A percentile compares a stretch with the other conserved stretches of the same genome.
phyloP scores from a whole-genome alignment of 2,329 filamentous ascomycete species.

The Diaporthe helianthi region DNA sequence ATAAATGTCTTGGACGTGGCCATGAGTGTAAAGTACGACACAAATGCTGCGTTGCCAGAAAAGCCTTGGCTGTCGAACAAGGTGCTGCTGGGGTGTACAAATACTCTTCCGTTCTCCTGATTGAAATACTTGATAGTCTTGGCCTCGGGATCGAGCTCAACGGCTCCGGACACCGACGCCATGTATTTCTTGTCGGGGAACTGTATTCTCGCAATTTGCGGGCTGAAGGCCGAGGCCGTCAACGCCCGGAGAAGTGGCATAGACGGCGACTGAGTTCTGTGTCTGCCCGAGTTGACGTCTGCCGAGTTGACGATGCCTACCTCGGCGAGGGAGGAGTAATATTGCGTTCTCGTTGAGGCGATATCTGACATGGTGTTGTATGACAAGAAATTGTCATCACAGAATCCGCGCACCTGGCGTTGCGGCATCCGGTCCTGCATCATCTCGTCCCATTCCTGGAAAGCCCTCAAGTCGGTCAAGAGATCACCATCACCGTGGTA shows the following conservation, averaged over 20 bases:
- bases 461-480: slow-evolving; percentile 84
- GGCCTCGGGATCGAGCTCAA: slow-evolving; percentile 92
- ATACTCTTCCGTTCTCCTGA: slow-evolving; percentile 84
- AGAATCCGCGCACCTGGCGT: slow-evolving; percentile 76
- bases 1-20: slow-evolving; percentile 92
- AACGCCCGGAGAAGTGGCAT: slow-evolving; percentile 69
- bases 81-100: slow-evolving; percentile 88
- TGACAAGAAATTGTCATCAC: slow-evolving; percentile 84
- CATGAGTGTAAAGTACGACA: slow-evolving; percentile 93
- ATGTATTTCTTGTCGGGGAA: slow-evolving; percentile 97
- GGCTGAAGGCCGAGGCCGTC: slow-evolving; percentile 76
- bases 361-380: slow-evolving; percentile 88
- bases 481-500: slow-evolving; percentile 83
- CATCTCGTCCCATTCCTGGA: slow-evolving; percentile 80
- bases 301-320: slow-evolving; percentile 72
- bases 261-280: slow-evolving; percentile 39
- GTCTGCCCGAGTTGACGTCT: slow-evolving; percentile 42
- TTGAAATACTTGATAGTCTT: slow-evolving; percentile 92
- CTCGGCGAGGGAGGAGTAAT: slow-evolving; percentile 84
- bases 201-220: slow-evolving; percentile 89
- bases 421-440: slow-evolving; percentile 63
- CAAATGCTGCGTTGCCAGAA: slow-evolving; percentile 74
- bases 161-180: slow-evolving; percentile 83
- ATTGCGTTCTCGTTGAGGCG: slow-evolving; percentile 83
- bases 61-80: slow-evolving; percentile 86